Evolutionary conservation across 495 filamentous ascomycete species (phyloP), one percentile per base, ranked within the genome.

Genomic region (Hypoxylon perforatum): DNA sequence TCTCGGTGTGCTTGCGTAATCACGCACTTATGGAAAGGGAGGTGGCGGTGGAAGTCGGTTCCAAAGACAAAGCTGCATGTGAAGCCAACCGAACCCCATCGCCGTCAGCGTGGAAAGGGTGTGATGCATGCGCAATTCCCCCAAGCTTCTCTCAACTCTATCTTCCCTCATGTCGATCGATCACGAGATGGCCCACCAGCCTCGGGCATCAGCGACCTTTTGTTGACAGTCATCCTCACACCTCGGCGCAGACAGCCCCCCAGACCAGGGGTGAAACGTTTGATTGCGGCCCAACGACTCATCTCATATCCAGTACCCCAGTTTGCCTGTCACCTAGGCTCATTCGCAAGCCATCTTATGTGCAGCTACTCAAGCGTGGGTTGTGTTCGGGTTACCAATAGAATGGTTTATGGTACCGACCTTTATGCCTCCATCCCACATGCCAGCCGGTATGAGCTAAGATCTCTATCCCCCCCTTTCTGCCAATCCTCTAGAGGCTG

Each of bases 1-100:
- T 47, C 33, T 61, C 36, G 52, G 47, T 44, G 25, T 57, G 42
- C 58, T 63, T 57, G 65, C 65, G 65, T 63, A 67, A 67, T 67
- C 47, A 28, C 14, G 30, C 15, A 22, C 21, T 46, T 30, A 25
- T 28, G 39, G 21, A 46, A 46, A 28, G 21, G 44, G 47, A 41
- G 53, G 19, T 22, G 46, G 65, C 54, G 17, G 65, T 47, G 42
- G 14, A 62, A 62, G 33, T 54, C 57, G 47, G 65, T 54, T 42
- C 54, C 35, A 28, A 51, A 28, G 9, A 35, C 23, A 51, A 44
- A 11, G 21, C 53, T 47, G 30, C 58, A 39, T 18, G 33, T 41
- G 47, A 42, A 30, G 14, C 42, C 36, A 56, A 50, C 46, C 52
- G 41, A 54, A 23, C 44, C 15, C 23, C 46, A 57, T 28, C 44